Conservation (phyloP, 2,329 filamentous ascomycete species). For the Pseudocercospora musae region DNA sequence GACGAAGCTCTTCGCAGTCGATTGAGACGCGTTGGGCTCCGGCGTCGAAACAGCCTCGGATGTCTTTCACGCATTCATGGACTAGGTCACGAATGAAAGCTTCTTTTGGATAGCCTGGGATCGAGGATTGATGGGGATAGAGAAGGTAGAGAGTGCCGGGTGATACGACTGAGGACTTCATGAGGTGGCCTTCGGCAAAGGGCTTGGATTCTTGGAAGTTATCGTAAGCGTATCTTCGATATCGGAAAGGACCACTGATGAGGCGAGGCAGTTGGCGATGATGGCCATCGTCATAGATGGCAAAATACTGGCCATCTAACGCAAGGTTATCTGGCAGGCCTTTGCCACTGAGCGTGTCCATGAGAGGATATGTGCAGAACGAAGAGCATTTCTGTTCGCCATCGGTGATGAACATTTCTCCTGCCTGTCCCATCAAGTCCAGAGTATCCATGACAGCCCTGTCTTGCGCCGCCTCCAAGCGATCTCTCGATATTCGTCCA, state of each 20-base stretch:
- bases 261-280: conserved; percentile 1
- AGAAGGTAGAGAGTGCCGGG: conserved; percentile 3
- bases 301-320: neutral
- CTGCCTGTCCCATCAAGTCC: neutral
- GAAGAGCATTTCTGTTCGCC: neutral
- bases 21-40: neutral
- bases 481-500: neutral
- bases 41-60: conserved; percentile 3
- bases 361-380: conserved; percentile 1
- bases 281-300: neutral
- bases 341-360: neutral
- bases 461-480: conserved; percentile 3
- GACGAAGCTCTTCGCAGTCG: neutral
- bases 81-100: neutral
- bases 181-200: neutral
- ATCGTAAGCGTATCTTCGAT: conserved; percentile 6
- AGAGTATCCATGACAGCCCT: neutral
- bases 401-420: neutral
- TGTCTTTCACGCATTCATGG: neutral
- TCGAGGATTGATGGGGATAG: neutral
- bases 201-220: conserved; percentile 3
- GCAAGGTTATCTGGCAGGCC: neutral
- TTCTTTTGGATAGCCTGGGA: conserved; percentile 1
- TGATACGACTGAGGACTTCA: conserved; percentile 2
- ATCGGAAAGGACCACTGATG: neutral